Conservation (phyloP, 1,284 basidiomycete species). For the Cystobasidiaceae sp. region DNA sequence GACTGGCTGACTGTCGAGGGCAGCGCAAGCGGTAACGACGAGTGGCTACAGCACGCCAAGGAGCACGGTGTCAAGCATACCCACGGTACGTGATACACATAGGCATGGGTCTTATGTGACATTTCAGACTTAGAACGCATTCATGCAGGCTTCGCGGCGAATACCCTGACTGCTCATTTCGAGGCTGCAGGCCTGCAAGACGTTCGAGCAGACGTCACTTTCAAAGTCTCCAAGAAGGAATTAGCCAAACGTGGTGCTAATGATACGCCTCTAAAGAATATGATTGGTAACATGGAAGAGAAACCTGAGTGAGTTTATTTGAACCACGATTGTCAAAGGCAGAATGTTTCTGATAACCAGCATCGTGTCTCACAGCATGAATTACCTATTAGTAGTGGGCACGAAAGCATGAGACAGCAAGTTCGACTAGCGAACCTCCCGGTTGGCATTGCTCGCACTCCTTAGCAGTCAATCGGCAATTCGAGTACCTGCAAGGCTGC, state of each 20-base stretch:
- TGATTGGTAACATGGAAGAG: neutral
- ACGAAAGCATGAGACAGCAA: no score
- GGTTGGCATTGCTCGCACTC: no score
- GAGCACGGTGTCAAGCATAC: slow-evolving; percentile 10
- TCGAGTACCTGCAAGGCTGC: no score
- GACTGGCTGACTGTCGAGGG: neutral
- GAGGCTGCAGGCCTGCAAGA: neutral
- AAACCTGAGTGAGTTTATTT: slow-evolving; percentile 8
- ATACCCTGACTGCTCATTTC: neutral
- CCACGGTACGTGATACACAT: neutral
- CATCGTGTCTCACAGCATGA: no score
- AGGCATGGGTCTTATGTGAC: no score
- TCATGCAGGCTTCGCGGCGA: neutral
- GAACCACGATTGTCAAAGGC: no score
- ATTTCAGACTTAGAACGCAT: no score
- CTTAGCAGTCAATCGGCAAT: no score
- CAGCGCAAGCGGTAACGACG: neutral
- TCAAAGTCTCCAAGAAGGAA: slow-evolving; percentile 4
- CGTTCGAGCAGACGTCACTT: neutral
- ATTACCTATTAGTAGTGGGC: no score
- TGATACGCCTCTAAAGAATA: neutral
- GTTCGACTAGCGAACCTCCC: no score
- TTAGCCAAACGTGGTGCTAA: neutral
- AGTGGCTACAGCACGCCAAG: neutral
- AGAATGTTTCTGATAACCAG: no score